Evolutionary conservation across 2,329 filamentous ascomycete genomes (phyloP).

Genomic region (Cladophialophora bantiana): DNA sequence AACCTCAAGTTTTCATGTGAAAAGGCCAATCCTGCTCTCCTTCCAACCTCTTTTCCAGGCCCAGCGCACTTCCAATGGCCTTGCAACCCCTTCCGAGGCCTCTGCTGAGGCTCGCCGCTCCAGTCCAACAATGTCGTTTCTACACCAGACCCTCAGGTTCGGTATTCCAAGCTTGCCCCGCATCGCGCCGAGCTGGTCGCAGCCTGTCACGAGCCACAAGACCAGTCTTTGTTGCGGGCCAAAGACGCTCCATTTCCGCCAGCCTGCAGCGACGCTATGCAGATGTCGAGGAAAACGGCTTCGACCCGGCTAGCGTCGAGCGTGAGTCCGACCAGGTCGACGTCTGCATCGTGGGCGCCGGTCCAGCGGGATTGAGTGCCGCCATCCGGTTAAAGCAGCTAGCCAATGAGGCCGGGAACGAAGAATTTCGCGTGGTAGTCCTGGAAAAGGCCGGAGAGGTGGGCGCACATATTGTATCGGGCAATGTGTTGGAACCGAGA

Average conservation of each 20-base stretch:
- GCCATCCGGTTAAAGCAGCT: slow-evolving; percentile 95
- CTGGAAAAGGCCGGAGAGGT: slow-evolving; percentile 95
- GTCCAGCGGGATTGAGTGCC: slow-evolving; percentile 90
- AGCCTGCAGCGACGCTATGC: slow-evolving; percentile 51
- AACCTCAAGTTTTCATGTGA: slow-evolving; percentile 4
- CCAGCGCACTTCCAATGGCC: slow-evolving; percentile 45
- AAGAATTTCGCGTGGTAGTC: slow-evolving; percentile 91
- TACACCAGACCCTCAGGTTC: slow-evolving; percentile 34
- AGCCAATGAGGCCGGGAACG: slow-evolving; percentile 91
- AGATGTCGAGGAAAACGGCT: slow-evolving; percentile 59
- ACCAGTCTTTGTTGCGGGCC: slow-evolving; percentile 40
- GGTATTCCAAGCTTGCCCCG: slow-evolving; percentile 21
- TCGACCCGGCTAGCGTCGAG: slow-evolving; percentile 74
- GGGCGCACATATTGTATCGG: slow-evolving; percentile 92
- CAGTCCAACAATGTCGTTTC: slow-evolving; percentile 43
- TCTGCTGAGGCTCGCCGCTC: slow-evolving; percentile 52
- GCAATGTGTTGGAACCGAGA: slow-evolving; percentile 90
- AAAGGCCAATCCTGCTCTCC: slow-evolving; percentile 14
- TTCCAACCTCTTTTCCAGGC: slow-evolving; percentile 2
- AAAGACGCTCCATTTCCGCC: slow-evolving; percentile 55
- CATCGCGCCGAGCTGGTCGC: slow-evolving; percentile 25
- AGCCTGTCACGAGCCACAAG: slow-evolving; percentile 23
- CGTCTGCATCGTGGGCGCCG: slow-evolving; percentile 91
- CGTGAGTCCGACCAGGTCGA: slow-evolving; percentile 93
- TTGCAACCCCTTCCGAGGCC: slow-evolving; percentile 51